Evolutionary conservation across 2,329 filamentous ascomycete genomes (phyloP).

Genomic region (Trichophyton rubrum): DNA sequence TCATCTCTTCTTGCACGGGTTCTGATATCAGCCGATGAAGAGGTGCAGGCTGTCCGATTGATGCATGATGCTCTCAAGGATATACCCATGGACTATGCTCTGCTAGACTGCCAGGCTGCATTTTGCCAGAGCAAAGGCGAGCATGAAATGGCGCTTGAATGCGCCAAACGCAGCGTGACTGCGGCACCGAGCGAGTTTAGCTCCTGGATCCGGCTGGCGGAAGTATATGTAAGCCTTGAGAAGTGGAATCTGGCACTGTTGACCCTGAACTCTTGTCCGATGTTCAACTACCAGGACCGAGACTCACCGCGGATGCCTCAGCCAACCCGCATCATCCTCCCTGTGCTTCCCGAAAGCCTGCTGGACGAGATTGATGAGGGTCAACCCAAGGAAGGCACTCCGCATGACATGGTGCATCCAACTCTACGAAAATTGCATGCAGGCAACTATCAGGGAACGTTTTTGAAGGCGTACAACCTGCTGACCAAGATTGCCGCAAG

Average conservation of each 20-base stretch:
- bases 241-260: constrained; percentile 93
- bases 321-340: constrained; percentile 74
- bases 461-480: constrained; percentile 85
- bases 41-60: constrained; percentile 84
- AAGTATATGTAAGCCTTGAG: constrained; percentile 87
- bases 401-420: constrained; percentile 73
- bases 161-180: constrained; percentile 86
- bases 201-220: constrained; percentile 86
- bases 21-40: constrained; percentile 87
- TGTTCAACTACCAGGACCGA: constrained; percentile 99
- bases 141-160: constrained; percentile 75
- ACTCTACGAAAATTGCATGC: constrained; percentile 77
- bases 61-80: constrained; percentile 81
- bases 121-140: constrained; percentile 85
- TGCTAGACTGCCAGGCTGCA: constrained; percentile 86
- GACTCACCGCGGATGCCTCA: constrained; percentile 91
- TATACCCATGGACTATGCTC: constrained; percentile 92
- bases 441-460: constrained; percentile 84
- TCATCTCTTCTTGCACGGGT: constrained; percentile 85
- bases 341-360: constrained; percentile 74
- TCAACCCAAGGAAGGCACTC: constrained; percentile 56
- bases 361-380: constrained; percentile 95
- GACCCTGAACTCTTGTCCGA: constrained; percentile 94
- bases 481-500: constrained; percentile 91
- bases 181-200: constrained; percentile 94